Percentiles rank a stretch among this genome's conserved stretches.
These are phyloP conservation scores for Leccinum pallidistipes DNA, from an alignment of 1,284 basidiomycete genomes.

Conservation along the genomic window DNA sequence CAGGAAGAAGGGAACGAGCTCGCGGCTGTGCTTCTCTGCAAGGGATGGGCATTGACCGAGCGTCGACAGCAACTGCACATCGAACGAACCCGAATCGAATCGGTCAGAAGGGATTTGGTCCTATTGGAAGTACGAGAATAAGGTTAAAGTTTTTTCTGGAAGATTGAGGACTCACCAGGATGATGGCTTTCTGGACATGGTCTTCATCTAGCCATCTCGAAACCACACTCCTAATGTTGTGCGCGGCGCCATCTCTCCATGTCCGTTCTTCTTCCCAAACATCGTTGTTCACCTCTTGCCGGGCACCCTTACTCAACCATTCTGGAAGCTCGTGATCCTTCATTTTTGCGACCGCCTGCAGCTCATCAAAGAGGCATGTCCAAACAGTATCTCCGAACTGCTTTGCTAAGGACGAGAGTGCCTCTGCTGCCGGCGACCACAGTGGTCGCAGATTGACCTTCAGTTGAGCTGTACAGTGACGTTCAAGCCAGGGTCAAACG, in stretches of 20 bases:
- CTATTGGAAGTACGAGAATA: conserved; percentile 37
- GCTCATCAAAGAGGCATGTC: conserved; percentile 65
- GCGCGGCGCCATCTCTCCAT: conserved; percentile 73
- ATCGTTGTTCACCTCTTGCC: conserved; percentile 38
- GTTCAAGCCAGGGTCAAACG: background rate
- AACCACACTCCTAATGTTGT: conserved; percentile 52
- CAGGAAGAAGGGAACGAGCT: conserved; percentile 80
- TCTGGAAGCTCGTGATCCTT: conserved; percentile 9
- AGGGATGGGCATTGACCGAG: conserved; percentile 67
- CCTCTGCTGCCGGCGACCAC: conserved; percentile 80
- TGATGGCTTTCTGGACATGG: conserved; percentile 28
- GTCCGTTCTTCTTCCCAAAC: conserved; percentile 66
- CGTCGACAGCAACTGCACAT: conserved; percentile 73
- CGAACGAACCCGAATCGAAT: conserved; percentile 76
- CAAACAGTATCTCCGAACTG: conserved; percentile 73
- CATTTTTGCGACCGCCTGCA: conserved; percentile 38
- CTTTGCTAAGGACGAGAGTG: conserved; percentile 59
- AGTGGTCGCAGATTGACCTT: conserved; percentile 90
- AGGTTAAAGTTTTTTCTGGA: no score
- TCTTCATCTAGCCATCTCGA: conserved; percentile 45
- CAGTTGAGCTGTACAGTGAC: conserved; percentile 65
- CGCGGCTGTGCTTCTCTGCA: conserved; percentile 83
- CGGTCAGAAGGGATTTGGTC: conserved; percentile 61
- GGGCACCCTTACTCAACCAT: conserved; percentile 18
- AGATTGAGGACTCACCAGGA: conserved; percentile 35